Evolutionary conservation across 2,329 filamentous ascomycete genomes (phyloP), one percentile per base, ranked within the genome.

Genomic region (Neodidymelliopsis sp.): DNA sequence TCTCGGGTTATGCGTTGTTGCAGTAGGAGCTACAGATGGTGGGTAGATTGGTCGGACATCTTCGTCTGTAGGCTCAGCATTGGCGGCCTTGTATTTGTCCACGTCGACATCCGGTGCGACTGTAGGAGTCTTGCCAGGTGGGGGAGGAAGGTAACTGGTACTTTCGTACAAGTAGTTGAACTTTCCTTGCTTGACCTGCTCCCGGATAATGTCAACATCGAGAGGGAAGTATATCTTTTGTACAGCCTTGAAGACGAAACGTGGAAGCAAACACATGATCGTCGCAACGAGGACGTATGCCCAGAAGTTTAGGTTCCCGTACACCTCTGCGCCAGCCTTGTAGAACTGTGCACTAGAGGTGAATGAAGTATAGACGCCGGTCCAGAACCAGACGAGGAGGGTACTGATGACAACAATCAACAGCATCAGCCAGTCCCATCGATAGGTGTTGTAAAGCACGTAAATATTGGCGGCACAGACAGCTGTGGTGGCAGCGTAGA

Each of bases 371-470:
- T 95, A 99, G 27, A 96, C 82, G 22, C 91, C 94, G 5, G 94
- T 97, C 91, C 94, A 97, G 77, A 96, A 88, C 80, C 91, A 99
- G 67, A 97, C 84, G 63, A 97, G 84, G 22, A 97, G 72, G 54
- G 89, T 88, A 75, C 91, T 96, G 72, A 97, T 82, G 18, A 76
- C 75, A 40, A 95, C 88, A 54, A 97, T 87, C 50, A 96, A 78
- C 16, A 92, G 75, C 75, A 95, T 95, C 65, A 99, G 80, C 93
- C 93, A 99, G 72, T 99, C 94, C 94, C 94, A 99, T 53, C 93
- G 85, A 74, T 96, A 97, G 1, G 90, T 95, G 75, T 99, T 99
- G 77, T 97, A 86, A 57, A 99, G 79, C 60, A 99, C 90, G 77
- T 97, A 99, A 50, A 87, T 78, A 74, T 99, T 99, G 79, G 96